These are phyloP conservation scores for Phyllosticta paracitricarpa DNA, from an alignment of 2,329 filamentous ascomycete genomes.

Conservation along the genomic window DNA sequence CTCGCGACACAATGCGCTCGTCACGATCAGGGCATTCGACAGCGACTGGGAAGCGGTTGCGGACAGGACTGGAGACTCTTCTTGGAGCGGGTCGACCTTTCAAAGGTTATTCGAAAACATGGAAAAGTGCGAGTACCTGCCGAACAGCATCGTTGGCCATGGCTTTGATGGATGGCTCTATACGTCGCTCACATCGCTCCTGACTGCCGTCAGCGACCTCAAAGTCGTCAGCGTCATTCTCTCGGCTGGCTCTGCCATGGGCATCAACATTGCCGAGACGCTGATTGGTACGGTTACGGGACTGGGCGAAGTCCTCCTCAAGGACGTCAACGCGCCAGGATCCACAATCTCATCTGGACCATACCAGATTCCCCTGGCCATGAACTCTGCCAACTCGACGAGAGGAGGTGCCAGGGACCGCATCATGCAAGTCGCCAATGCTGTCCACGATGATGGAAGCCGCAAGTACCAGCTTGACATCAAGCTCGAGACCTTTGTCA, in stretches of 20 bases:
- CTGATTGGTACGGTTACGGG: constrained; percentile 26
- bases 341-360: constrained; percentile 29
- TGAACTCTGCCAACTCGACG: constrained; percentile 30
- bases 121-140: constrained; percentile 46
- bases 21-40: constrained; percentile 48
- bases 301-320: constrained; percentile 36
- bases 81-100: constrained; percentile 50
- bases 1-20: constrained; percentile 51
- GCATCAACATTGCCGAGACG: constrained; percentile 21
- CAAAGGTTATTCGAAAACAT: constrained; percentile 44
- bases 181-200: constrained; percentile 34
- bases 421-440: constrained; percentile 40
- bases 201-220: constrained; percentile 41
- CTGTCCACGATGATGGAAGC: constrained; percentile 17
- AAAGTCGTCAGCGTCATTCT: constrained; percentile 45
- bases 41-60: constrained; percentile 52
- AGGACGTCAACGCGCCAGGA: constrained; percentile 38
- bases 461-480: constrained; percentile 47
- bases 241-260: constrained; percentile 43
- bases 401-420: constrained; percentile 49
- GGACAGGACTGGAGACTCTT: constrained; percentile 48
- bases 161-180: constrained; percentile 48
- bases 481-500: constrained; percentile 51
- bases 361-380: constrained; percentile 45
- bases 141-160: constrained; percentile 35